Evolutionary conservation across 2,329 filamentous ascomycete genomes (phyloP), one percentile per base, ranked within the genome.

Genomic region (Alternaria consortialis): DNA sequence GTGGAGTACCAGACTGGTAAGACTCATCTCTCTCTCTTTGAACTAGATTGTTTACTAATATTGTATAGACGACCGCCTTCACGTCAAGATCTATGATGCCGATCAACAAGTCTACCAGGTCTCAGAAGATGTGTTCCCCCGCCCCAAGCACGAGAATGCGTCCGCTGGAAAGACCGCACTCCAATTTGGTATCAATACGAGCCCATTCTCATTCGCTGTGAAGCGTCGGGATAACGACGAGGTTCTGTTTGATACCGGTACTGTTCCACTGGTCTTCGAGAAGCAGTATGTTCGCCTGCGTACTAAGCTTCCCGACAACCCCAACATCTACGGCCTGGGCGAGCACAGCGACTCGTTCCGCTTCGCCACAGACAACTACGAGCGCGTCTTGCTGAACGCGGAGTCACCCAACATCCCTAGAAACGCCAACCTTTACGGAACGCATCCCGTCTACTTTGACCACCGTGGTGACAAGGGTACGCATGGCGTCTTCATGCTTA

Each of bases 311-410:
- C 91, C 92, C 0, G 77, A 86, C 1, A 82, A 88, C 54, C 90
- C 91, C 0, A 87, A 90, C 69, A 80, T 95, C 6, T 95, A 95
- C 73, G 92, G 92, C 0, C 83, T 94, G 2, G 92, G 92, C 36
- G 91, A 94, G 78, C 90, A 93, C 74, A 89, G 86, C 2, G 91
- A 94, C 67, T 83, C 88, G 1, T 88, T 93, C 70, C 85, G 86
- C 36, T 83, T 93, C 62, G 87, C 88, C 56, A 90, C 87, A 0
- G 87, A 85, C 31, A 85, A 89, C 76, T 91, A 91, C 74, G 87
- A 86, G 34, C 86, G 91, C 39, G 91, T 90, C 0, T 74, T 93
- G 3, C 92, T 89, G 86, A 88, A 88, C 51, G 84, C 88, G 12
- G 91, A 93, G 77, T 83, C 89, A 1, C 91, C 88, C 63, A 73